Base-by-base conservation (phyloP, 768 basidiomycete species). In the Tubosaeta sp. region DNA sequence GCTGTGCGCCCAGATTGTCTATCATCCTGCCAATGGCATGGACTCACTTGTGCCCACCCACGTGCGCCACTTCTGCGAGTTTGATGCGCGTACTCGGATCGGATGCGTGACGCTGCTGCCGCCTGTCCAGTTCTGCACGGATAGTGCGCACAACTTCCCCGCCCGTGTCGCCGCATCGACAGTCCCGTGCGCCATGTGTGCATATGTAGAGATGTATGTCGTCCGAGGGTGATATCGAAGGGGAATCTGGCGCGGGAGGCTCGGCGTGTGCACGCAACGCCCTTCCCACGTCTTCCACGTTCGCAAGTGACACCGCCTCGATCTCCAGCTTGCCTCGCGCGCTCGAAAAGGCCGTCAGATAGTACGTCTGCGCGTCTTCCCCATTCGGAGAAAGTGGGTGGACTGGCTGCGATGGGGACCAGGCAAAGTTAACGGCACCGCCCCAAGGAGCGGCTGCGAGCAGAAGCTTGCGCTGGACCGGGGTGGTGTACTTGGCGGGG, bases 41-140 rank as follows among this genome's bases (percentile, higher is more conserved):
- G 8, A 75, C 83, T 63, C 61, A 88, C 90, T 87, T 76, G 68
- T 94, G 90, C 22, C 89, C 89, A 1, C 91, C 90, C 45, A 94
- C 82, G 66, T 94, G 90, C 2, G 78, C 86, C 6, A 85, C 78
- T 55, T 89, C 82, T 3, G 80, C 80, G 2, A 91, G 71, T 39
- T 64, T 64, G 21, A 74, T 74, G 58, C 54, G 81, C 52, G 34
- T 61, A 55, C 65, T 61, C 2, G 54, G 55, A 52, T 68, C 63
- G 3, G 46, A 53, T 6, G 53, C 56, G 30, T 73, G 60, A 10
- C 30, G 53, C 40, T 67, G 53, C 19, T 62, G 65, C 44, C 75
- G 73, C 35, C 61, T 67, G 34, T 63, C 63, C 7, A 87, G 65
- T 60, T 88, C 85, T 4, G 73, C 69, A 16, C 71, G 69, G 24